phyloP scores from a whole-genome alignment of 495 filamentous ascomycete species.

The Trichoderma orchidacearum region DNA sequence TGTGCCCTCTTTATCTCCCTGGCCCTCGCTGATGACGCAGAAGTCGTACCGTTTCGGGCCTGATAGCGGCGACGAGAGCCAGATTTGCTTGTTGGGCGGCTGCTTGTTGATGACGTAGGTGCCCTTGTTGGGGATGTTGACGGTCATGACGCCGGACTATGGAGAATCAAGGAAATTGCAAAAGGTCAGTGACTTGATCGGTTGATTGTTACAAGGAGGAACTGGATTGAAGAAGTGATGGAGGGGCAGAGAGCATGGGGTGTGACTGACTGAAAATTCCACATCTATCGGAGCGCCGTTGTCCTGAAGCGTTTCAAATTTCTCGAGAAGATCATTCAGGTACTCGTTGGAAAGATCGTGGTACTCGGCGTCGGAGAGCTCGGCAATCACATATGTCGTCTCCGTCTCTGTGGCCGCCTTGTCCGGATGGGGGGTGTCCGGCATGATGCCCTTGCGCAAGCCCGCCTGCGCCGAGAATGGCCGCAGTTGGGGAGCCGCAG shows the following conservation, averaged over 20 bases:
- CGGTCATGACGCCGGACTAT: conserved; percentile 73
- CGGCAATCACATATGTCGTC: conserved; percentile 10
- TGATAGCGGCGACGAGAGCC: conserved; percentile 84
- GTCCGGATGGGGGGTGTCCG: conserved; percentile 12
- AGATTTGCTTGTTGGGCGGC: conserved; percentile 93
- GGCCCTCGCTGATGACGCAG: conserved; percentile 53
- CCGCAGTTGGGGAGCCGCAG: neutral
- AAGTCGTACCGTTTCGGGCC: conserved; percentile 91
- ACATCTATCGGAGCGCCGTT: conserved; percentile 51
- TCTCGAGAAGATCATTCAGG: conserved; percentile 46
- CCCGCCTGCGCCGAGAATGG: conserved; percentile 8
- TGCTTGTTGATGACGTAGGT: conserved; percentile 96
- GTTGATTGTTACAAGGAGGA: neutral
- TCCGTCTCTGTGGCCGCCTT: conserved; percentile 9
- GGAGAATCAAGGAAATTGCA: conserved; percentile 8
- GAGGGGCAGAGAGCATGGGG: conserved; percentile 17
- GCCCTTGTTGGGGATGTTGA: conserved; percentile 48
- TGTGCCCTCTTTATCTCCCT: conserved; percentile 61
- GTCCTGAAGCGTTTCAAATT: conserved; percentile 52
- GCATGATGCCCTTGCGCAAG: conserved; percentile 15
- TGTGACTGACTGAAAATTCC: conserved; percentile 37
- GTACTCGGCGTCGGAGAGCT: conserved; percentile 26
- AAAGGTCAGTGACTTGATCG: neutral
- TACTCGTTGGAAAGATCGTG: conserved; percentile 34
- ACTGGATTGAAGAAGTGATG: neutral